These are phyloP conservation scores for Sporothrix phasma DNA, from an alignment of 2,329 filamentous ascomycete species.

Conservation along the genomic window DNA sequence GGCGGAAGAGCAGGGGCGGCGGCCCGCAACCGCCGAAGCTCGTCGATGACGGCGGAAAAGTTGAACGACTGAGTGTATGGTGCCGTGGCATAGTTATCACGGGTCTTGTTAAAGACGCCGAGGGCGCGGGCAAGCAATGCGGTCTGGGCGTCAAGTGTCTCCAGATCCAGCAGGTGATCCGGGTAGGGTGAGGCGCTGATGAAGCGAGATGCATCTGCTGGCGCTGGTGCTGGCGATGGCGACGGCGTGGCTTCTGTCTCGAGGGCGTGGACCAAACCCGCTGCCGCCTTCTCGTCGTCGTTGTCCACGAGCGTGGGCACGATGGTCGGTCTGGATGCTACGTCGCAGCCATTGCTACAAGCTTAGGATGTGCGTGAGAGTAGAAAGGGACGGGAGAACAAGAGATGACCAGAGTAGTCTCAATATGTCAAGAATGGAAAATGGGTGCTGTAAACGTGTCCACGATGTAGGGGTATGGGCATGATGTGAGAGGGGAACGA, in stretches of 20 bases:
- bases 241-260: background rate
- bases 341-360: background rate
- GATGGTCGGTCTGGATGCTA: background rate
- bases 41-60: slow-evolving; percentile 53
- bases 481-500: no score
- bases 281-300: background rate
- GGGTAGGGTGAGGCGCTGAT: slow-evolving; percentile 67
- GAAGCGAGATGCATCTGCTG: slow-evolving; percentile 20
- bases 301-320: background rate
- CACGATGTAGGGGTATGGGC: no score
- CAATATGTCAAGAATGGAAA: no score
- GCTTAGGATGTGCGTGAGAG: background rate
- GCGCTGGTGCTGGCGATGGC: background rate
- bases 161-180: slow-evolving; percentile 63
- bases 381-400: background rate
- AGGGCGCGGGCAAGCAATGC: slow-evolving; percentile 64
- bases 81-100: slow-evolving; percentile 65
- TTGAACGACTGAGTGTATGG: slow-evolving; percentile 69
- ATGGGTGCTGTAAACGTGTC: no score
- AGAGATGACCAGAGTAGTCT: background rate
- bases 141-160: slow-evolving; percentile 53
- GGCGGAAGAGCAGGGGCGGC: background rate
- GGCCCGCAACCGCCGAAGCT: slow-evolving; percentile 43
- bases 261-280: background rate
- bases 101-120: slow-evolving; percentile 49